A percentile compares a stretch with the other conserved stretches of the same genome.
Evolutionary conservation across 495 filamentous ascomycete genomes (phyloP).

Genomic region (Cercophora samala): DNA sequence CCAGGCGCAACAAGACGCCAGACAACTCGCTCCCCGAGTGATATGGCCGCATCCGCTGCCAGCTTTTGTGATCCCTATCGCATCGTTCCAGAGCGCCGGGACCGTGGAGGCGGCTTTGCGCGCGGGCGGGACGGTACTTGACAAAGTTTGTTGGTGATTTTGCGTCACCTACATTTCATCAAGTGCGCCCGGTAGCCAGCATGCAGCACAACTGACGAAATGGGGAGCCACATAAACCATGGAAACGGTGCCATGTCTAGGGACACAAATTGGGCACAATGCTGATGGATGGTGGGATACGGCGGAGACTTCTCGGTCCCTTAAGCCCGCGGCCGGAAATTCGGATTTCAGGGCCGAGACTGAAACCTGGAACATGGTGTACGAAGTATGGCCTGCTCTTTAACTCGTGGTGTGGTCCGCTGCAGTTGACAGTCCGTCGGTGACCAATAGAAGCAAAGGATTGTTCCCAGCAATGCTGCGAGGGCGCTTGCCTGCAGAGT

Average conservation of each 20-base stretch:
- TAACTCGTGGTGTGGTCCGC: background rate
- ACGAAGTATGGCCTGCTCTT: background rate
- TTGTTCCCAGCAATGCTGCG: background rate
- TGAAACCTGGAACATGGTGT: background rate
- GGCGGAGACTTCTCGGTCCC: background rate
- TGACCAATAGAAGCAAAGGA: background rate
- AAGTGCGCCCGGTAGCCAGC: background rate
- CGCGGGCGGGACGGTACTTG: conserved; percentile 8
- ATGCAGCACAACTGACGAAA: background rate
- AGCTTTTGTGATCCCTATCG: background rate
- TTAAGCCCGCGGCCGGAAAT: conserved; percentile 1
- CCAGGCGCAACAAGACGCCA: background rate
- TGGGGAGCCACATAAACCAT: background rate
- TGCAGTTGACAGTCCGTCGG: background rate
- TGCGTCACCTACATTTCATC: background rate
- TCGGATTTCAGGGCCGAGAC: conserved; percentile 10
- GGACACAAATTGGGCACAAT: background rate
- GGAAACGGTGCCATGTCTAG: background rate
- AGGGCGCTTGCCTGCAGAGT: conserved; percentile 11
- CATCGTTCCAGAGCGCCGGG: conserved; percentile 13
- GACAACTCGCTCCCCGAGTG: background rate
- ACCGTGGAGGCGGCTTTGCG: conserved; percentile 1
- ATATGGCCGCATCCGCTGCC: background rate
- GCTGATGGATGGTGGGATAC: background rate
- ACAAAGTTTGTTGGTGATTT: conserved; percentile 13